Base-by-base conservation (phyloP, 2,329 filamentous ascomycete species). In the Fragosphaeria purpurea region DNA sequence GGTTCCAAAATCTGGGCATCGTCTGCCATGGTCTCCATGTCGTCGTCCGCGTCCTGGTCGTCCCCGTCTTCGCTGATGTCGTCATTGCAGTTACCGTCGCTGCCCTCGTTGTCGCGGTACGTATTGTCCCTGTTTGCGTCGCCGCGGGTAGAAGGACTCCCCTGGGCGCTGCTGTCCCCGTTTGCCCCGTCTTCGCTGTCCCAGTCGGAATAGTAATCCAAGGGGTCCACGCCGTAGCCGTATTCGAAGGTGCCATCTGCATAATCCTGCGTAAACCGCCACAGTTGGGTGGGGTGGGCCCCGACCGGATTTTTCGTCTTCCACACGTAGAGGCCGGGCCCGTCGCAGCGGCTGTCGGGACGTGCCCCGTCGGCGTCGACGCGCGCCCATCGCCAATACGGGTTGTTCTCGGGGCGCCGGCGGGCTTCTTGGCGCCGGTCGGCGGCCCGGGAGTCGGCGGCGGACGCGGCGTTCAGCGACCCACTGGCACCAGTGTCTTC, bases 191-290 rank as follows among this genome's bases (percentile, higher is more conserved):
- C 9, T 6, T 44, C 43, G 39, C 48, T 50, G 44, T 50, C 43
- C 48, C 48, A 50, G 31, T 50, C 48, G 2, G 43, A 32, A 46
- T 46, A 50, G 32, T 35, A 50, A 6, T 50, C 38, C 4, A 50
- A 38, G 5, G 32, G 48, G 1, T 50, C 48, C 8, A 6, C 31
- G 7, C 48, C 48, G 11, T 35, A 31, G 9, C 37, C 48, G 22
- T 22, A 11, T 41, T 9, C 42, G 10, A 40, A 35, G 8, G 34
- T 40, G 3, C 42, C 47, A n/a, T 50, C 41, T 10, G 12, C 30
- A 12, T 34, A 30, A 10, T 45, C 38, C 10, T 44, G 12, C 32
- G 34, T 9, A 30, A 50, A 50, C 31, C 3, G 11, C 44, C 44
- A 46, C 6, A 12, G 10, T 22, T 4, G 11, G n/a, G 44, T 46